Evolutionary conservation across 768 basidiomycete genomes (phyloP).

Genomic region (Boletus edulis): DNA sequence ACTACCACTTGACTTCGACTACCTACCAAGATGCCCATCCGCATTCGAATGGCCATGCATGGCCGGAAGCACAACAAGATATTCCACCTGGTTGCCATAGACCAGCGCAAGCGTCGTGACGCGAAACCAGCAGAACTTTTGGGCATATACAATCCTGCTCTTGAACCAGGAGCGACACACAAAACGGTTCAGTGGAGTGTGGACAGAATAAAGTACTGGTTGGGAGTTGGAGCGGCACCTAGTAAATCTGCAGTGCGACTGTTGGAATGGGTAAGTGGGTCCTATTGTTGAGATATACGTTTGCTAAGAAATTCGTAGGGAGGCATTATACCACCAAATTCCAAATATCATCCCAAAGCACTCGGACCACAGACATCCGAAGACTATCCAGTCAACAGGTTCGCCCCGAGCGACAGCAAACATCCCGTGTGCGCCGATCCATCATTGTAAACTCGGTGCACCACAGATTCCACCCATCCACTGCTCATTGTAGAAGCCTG

Average conservation of each 20-base stretch:
- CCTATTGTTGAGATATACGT: not conserved
- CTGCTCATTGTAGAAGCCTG: slow-evolving; percentile 8
- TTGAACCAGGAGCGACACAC: slow-evolving; percentile 45
- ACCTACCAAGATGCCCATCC: slow-evolving; percentile 63
- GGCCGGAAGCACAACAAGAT: slow-evolving; percentile 71
- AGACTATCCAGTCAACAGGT: not conserved
- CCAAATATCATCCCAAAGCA: slow-evolving; percentile 50
- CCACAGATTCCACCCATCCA: not conserved
- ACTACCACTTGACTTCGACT: not conserved
- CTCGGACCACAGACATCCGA: slow-evolving; percentile 15
- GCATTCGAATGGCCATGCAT: slow-evolving; percentile 82
- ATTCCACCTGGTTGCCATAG: slow-evolving; percentile 84
- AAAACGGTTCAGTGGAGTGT: slow-evolving; percentile 91
- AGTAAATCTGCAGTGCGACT: slow-evolving; percentile 73
- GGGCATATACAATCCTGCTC: slow-evolving; percentile 78
- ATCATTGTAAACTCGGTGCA: not conserved
- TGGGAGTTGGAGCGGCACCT: slow-evolving; percentile 80
- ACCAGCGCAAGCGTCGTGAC: slow-evolving; percentile 68
- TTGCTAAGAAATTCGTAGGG: slow-evolving; percentile 41
- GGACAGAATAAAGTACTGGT: slow-evolving; percentile 87
- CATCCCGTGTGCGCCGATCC: too few relatives aligned
- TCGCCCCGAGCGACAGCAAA: too few relatives aligned
- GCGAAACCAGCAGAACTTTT: slow-evolving; percentile 86
- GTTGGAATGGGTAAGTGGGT: slow-evolving; percentile 61
- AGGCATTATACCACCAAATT: slow-evolving; percentile 55